Evolutionary conservation across 352 stramenopile genomes (phyloP).

Genomic region (Pythium chondricola): DNA sequence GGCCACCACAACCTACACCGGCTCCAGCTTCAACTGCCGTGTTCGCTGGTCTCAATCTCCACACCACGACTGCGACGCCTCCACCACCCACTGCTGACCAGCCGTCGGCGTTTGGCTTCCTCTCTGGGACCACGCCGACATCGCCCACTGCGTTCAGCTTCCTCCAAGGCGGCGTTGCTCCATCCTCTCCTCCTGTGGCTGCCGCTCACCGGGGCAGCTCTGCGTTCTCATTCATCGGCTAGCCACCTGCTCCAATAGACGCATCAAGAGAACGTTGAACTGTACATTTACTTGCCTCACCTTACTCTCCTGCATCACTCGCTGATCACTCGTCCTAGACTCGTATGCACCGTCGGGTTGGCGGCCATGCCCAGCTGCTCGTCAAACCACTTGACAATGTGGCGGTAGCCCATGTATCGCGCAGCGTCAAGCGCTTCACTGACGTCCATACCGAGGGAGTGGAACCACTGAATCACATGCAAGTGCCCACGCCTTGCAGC

Average conservation of each 20-base stretch:
- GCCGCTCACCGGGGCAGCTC: conserved; percentile 7
- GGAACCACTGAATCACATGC: conserved; percentile 26
- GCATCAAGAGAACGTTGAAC: not conserved
- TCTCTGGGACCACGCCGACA: conserved; percentile 25
- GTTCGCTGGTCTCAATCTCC: conserved; percentile 55
- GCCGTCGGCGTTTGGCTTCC: conserved; percentile 46
- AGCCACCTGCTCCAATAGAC: not conserved
- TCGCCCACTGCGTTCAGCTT: conserved; percentile 65
- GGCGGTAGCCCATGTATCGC: conserved; percentile 15
- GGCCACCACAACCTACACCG: not conserved
- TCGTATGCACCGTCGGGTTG: too few relatives aligned
- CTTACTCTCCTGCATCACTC: too few relatives aligned
- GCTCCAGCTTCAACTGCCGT: conserved; percentile 26
- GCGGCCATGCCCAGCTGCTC: conserved; percentile 5
- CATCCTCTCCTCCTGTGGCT: conserved; percentile 19
- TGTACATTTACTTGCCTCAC: too few relatives aligned
- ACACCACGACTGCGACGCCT: conserved; percentile 32
- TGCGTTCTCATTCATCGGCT: conserved; percentile 23
- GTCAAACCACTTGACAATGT: conserved; percentile 19
- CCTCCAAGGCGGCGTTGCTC: conserved; percentile 27
- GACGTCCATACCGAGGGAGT: conserved; percentile 20
- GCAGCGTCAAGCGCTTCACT: conserved; percentile 11
- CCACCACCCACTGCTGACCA: conserved; percentile 13
- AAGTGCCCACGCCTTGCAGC: conserved; percentile 17
- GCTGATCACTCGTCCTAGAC: too few relatives aligned